These are phyloP conservation scores for Pyricularia sp. DNA, from an alignment of 2,329 filamentous ascomycete genomes.

Conservation along the genomic window DNA sequence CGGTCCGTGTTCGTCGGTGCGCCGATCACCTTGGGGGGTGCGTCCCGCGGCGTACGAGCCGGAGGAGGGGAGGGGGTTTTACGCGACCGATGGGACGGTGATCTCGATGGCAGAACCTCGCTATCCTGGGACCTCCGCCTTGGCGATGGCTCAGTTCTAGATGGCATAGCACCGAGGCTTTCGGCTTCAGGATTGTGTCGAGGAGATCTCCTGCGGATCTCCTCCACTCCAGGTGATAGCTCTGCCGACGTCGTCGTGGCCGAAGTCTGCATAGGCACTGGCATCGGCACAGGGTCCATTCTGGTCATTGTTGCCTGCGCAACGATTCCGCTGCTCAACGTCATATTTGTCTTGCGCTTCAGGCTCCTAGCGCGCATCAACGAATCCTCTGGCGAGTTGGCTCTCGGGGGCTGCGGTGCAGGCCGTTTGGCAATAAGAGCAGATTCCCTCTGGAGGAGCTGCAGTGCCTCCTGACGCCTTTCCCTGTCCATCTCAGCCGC, in stretches of 20 bases:
- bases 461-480: slow-evolving; percentile 16
- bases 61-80: not conserved
- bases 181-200: slow-evolving; percentile 17
- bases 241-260: slow-evolving; percentile 33
- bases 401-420: slow-evolving; percentile 21
- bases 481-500: slow-evolving; percentile 33
- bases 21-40: slow-evolving; percentile 1
- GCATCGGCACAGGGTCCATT: slow-evolving; percentile 7
- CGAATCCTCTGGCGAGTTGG: slow-evolving; percentile 19
- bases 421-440: slow-evolving; percentile 21
- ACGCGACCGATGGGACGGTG: not conserved
- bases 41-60: not conserved
- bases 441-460: slow-evolving; percentile 14
- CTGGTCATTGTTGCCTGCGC: not conserved
- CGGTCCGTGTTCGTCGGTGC: slow-evolving; percentile 1
- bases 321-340: slow-evolving; percentile 6
- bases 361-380: slow-evolving; percentile 19
- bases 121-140: not conserved
- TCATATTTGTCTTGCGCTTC: slow-evolving; percentile 25
- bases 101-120: not conserved
- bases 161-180: not conserved
- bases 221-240: slow-evolving; percentile 36
- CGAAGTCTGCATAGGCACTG: slow-evolving; percentile 16
- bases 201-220: slow-evolving; percentile 38
- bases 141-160: not conserved